Evolutionary conservation across 164 flowering plant species (phyloP).

Genomic region (Annona squamosa): DNA sequence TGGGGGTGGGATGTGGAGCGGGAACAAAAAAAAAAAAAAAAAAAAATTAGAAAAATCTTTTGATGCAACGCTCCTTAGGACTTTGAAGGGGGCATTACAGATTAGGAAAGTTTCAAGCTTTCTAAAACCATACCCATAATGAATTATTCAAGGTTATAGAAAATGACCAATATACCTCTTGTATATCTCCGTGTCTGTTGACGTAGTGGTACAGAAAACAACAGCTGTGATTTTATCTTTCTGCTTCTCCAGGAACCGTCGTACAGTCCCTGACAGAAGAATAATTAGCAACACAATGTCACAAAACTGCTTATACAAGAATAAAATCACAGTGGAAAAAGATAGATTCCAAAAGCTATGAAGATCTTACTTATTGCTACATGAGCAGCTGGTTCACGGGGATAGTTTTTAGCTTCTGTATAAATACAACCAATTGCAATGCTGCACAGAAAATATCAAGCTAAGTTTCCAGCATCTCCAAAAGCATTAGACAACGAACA

Average conservation of each 20-base stretch:
- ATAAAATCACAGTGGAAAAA: neutral
- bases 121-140: neutral
- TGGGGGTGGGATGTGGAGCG: no score
- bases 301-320: neutral
- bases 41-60: neutral
- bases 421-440: constrained; percentile 96
- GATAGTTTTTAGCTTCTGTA: constrained; percentile 91
- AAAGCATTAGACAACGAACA: neutral
- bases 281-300: neutral
- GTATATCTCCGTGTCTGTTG: constrained; percentile 92
- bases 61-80: neutral
- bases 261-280: constrained; percentile 20
- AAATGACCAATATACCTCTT: constrained; percentile 48
- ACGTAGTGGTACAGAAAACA: constrained; percentile 80
- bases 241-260: constrained; percentile 94
- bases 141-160: neutral
- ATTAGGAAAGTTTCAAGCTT: neutral
- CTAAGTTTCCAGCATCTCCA: neutral
- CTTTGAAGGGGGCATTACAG: neutral
- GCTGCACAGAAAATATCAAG: constrained; percentile 45
- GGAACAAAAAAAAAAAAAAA: no score
- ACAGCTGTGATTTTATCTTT: constrained; percentile 73
- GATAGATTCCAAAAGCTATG: neutral
- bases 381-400: constrained; percentile 99
- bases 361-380: constrained; percentile 88